Conservation (phyloP, 2,329 filamentous ascomycete genomes). For the Pseudocercospora musae region DNA sequence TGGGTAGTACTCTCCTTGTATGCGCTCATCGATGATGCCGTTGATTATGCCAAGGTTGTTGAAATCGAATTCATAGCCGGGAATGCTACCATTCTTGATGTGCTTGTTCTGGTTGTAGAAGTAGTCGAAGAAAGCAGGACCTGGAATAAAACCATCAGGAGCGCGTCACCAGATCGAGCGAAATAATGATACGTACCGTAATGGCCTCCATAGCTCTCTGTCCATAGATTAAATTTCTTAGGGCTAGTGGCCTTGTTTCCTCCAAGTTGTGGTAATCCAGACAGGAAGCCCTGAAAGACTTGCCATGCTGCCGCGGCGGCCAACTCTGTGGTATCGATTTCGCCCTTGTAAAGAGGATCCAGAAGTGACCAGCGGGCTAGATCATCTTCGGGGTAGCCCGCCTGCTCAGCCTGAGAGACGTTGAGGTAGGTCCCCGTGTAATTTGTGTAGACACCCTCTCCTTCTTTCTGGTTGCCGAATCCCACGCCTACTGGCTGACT, state of each 20-base stretch:
- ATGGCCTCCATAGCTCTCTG: constrained; percentile 45
- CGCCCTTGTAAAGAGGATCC: constrained; percentile 41
- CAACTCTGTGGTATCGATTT: constrained; percentile 54
- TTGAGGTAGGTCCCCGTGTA: constrained; percentile 48
- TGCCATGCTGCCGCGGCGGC: constrained; percentile 56
- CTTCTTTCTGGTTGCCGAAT: constrained; percentile 48
- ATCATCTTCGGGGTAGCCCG: background rate
- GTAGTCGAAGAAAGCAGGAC: constrained; percentile 55
- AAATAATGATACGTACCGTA: constrained; percentile 49
- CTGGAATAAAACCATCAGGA: background rate
- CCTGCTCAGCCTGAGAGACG: constrained; percentile 25
- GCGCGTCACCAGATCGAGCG: no score
- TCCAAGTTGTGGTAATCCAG: constrained; percentile 45
- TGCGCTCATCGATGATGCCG: constrained; percentile 14
- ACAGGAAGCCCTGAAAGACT: constrained; percentile 54
- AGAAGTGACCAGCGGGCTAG: constrained; percentile 42
- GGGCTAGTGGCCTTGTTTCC: constrained; percentile 46
- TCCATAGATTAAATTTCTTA: constrained; percentile 23
- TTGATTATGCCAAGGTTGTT: constrained; percentile 3
- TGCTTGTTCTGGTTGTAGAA: constrained; percentile 55
- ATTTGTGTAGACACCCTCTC: constrained; percentile 17
- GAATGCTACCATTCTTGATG: constrained; percentile 29
- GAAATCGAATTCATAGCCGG: constrained; percentile 25
- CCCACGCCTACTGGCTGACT: constrained; percentile 63
- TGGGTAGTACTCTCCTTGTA: constrained; percentile 48